Percentiles rank a stretch among this genome's conserved stretches.
These are phyloP conservation scores for Capsella bursapastoris DNA, from an alignment of 345 rosid species.

Conservation along the genomic window DNA sequence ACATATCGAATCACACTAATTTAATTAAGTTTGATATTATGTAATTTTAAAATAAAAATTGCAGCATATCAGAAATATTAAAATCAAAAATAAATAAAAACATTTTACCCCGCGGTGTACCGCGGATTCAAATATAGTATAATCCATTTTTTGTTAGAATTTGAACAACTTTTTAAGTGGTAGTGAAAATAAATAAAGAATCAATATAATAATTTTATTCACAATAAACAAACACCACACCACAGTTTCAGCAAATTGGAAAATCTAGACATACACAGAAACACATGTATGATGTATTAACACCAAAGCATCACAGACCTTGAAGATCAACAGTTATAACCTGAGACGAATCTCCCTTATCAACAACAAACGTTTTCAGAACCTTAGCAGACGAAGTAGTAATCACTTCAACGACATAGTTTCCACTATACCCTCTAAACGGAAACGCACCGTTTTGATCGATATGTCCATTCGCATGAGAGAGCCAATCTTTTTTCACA, in stretches of 20 bases:
- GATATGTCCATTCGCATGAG: slow-evolving; percentile 59
- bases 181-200: too few species aligned
- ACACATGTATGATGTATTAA: not conserved
- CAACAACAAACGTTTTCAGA: slow-evolving; percentile 65
- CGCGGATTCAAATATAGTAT: too few species aligned
- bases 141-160: too few species aligned
- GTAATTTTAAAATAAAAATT: too few species aligned
- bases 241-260: not conserved
- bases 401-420: slow-evolving; percentile 61
- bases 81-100: too few species aligned
- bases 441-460: slow-evolving; percentile 62
- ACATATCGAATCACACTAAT: too few species aligned
- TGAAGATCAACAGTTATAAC: slow-evolving; percentile 41
- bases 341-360: slow-evolving; percentile 56
- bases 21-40: too few species aligned
- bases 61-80: too few species aligned
- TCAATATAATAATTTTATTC: not conserved
- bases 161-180: too few species aligned
- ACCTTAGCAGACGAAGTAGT: slow-evolving; percentile 48
- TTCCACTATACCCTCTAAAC: slow-evolving; percentile 88
- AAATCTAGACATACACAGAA: not conserved
- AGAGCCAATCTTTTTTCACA: slow-evolving; percentile 74
- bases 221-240: slow-evolving; percentile 11
- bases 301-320: slow-evolving; percentile 33
- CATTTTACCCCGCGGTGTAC: too few species aligned